A percentile compares a stretch with the other conserved stretches of the same genome.
Evolutionary conservation across 352 stramenopile species (phyloP).

Genomic region (Phytophthora ohioensis): DNA sequence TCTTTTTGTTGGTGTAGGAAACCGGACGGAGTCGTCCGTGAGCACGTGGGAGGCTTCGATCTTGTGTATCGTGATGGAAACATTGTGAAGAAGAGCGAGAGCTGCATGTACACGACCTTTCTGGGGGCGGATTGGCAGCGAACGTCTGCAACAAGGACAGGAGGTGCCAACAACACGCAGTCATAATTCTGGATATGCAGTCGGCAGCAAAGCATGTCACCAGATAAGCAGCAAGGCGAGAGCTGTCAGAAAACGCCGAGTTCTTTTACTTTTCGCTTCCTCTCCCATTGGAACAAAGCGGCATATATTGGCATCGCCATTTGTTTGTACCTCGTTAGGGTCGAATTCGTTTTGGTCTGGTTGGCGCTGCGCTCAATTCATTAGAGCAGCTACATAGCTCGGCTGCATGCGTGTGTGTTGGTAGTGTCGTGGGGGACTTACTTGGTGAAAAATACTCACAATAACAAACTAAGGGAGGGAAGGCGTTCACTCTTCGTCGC

Average conservation of each 20-base stretch:
- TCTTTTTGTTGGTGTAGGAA: constrained; percentile 36
- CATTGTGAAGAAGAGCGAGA: constrained; percentile 65
- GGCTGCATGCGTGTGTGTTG: constrained; percentile 16
- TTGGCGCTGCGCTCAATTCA: constrained; percentile 36
- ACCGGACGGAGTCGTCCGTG: constrained; percentile 39
- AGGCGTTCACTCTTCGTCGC: constrained; percentile 19
- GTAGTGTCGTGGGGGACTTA: constrained; percentile 29
- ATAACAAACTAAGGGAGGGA: constrained; percentile 39
- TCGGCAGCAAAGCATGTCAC: no score
- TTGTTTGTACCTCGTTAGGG: constrained; percentile 38
- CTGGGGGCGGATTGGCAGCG: constrained; percentile 70
- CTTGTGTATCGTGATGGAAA: constrained; percentile 81
- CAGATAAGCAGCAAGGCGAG: no score
- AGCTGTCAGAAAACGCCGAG: not conserved
- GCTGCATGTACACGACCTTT: constrained; percentile 79
- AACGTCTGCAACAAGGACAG: constrained; percentile 31
- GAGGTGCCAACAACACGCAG: constrained; percentile 3
- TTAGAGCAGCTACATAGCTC: constrained; percentile 25
- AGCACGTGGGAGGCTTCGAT: constrained; percentile 80
- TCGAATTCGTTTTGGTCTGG: constrained; percentile 35
- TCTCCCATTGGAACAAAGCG: constrained; percentile 35
- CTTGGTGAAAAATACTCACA: constrained; percentile 40
- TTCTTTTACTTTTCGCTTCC: constrained; percentile 18
- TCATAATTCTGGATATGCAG: no score
- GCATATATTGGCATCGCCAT: constrained; percentile 41